Conservation (phyloP, 1,139 yeast species). For the Magnusiomyces sp. region DNA sequence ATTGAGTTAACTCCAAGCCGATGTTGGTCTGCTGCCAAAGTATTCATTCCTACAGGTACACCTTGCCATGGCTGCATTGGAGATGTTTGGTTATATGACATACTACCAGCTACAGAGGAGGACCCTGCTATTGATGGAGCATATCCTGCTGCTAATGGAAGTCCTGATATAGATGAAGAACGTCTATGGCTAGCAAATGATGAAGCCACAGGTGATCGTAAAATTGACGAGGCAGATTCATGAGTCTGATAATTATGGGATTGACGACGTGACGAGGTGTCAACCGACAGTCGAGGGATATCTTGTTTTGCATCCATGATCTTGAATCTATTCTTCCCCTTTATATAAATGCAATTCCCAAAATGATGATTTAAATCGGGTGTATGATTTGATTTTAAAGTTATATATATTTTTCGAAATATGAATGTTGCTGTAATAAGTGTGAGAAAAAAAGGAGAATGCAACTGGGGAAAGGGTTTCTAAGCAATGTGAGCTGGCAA, state of each 20-base stretch:
- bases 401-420: too few relatives aligned
- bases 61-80: constrained; percentile 7
- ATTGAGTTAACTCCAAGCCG: constrained; percentile 72
- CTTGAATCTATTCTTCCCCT: too few relatives aligned
- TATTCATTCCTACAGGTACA: constrained; percentile 20
- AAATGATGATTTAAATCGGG: background rate
- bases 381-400: background rate
- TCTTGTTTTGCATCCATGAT: too few relatives aligned
- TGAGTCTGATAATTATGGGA: too few relatives aligned
- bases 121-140: constrained; percentile 10
- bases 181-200: background rate
- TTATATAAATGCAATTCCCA: too few relatives aligned
- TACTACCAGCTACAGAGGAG: constrained; percentile 15
- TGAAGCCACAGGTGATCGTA: background rate
- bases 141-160: background rate
- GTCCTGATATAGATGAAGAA: constrained; percentile 4
- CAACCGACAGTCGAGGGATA: too few relatives aligned
- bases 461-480: background rate
- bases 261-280: too few relatives aligned
- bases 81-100: constrained; percentile 1
- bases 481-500: too few relatives aligned
- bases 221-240: background rate
- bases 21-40: constrained; percentile 31
- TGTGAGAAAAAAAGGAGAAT: background rate
- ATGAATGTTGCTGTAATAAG: background rate